Conservation (phyloP, 768 basidiomycete species). For the Lactarius sp. region DNA sequence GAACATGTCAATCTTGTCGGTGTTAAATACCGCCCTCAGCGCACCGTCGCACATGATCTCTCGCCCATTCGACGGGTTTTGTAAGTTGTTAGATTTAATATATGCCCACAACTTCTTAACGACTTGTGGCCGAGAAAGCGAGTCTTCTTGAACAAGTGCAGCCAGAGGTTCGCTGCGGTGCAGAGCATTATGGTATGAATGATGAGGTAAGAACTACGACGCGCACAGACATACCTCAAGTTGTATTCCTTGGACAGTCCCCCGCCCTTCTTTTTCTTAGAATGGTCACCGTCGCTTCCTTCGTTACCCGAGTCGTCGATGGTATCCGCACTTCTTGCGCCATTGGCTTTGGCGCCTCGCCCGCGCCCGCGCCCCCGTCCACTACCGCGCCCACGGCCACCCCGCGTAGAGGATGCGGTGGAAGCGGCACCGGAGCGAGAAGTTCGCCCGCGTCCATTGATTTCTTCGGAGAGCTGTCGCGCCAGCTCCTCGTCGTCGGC, state of each 20-base stretch:
- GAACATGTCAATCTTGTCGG: slow-evolving; percentile 88
- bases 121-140: slow-evolving; percentile 80
- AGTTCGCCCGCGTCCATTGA: slow-evolving; percentile 37
- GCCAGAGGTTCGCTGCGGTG: slow-evolving; percentile 63
- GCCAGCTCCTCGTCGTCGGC: slow-evolving; percentile 34
- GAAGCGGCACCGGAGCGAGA: slow-evolving; percentile 29
- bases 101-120: slow-evolving; percentile 90
- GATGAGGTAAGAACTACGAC: slow-evolving; percentile 15
- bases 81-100: slow-evolving; percentile 74
- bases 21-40: slow-evolving; percentile 69
- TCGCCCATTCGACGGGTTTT: slow-evolving; percentile 78
- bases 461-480: slow-evolving; percentile 40
- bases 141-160: slow-evolving; percentile 57
- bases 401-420: slow-evolving; percentile 18
- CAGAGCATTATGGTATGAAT: slow-evolving; percentile 1
- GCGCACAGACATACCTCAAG: slow-evolving; percentile 50
- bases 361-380: slow-evolving; percentile 23
- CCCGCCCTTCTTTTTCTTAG: slow-evolving; percentile 45
- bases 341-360: slow-evolving; percentile 29
- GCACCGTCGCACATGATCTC: slow-evolving; percentile 81
- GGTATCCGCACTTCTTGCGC: slow-evolving; percentile 34
- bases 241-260: slow-evolving; percentile 76
- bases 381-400: slow-evolving; percentile 22
- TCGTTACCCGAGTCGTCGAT: slow-evolving; percentile 35
- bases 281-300: slow-evolving; percentile 34